phyloP scores from a whole-genome alignment of 148 eudicot genomes.

The Pouteria glomerata region DNA sequence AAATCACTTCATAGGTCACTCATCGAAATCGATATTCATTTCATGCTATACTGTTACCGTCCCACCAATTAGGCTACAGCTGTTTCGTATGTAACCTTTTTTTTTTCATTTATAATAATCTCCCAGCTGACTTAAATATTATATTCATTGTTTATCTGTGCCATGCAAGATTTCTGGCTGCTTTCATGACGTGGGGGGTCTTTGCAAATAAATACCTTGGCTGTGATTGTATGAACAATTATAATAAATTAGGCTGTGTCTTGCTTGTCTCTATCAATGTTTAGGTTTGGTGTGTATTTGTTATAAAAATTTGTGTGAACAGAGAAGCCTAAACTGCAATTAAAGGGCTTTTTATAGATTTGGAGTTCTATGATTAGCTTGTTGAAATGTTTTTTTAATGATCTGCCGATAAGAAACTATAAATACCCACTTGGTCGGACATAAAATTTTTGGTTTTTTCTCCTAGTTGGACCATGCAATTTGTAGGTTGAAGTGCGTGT shows the following conservation, averaged over 20 bases:
- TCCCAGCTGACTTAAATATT: neutral
- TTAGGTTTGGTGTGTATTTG: neutral
- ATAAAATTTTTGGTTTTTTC: neutral
- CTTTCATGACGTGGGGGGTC: constrained; percentile 10
- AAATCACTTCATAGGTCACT: too few relatives aligned
- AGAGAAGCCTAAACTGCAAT: neutral
- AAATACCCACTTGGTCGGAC: neutral
- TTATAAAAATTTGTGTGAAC: neutral
- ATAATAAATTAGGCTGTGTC: neutral
- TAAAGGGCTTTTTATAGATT: too few relatives aligned
- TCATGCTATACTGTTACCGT: neutral
- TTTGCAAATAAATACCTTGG: neutral
- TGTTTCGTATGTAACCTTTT: neutral
- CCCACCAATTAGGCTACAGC: neutral
- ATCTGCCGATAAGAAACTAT: neutral
- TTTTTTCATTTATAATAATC: neutral
- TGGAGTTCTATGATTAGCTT: neutral
- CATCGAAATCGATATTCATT: too few relatives aligned
- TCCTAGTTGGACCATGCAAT: neutral
- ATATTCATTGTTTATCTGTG: neutral
- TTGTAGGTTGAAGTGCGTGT: neutral
- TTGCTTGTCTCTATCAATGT: neutral
- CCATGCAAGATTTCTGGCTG: constrained; percentile 4
- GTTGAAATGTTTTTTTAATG: neutral
- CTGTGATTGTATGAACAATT: neutral